Evolutionary conservation across 202 grass and related monocot genomes (phyloP).

Genomic region (Miscanthus sacchariflorus): DNA sequence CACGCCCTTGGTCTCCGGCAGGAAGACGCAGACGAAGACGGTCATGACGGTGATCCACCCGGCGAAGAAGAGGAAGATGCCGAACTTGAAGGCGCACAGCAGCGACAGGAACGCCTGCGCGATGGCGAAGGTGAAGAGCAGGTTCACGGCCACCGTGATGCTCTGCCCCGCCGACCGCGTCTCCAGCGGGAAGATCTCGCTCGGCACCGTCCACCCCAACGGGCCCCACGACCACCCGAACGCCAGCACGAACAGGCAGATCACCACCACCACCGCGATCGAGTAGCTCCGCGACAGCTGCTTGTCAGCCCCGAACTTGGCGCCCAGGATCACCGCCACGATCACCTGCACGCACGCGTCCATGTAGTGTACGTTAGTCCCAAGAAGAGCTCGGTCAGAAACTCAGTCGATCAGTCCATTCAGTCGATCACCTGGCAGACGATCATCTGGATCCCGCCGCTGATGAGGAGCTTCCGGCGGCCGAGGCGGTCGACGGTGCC

Average conservation of each 20-base stretch:
- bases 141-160: slow-evolving; percentile 93
- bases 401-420: too few relatives aligned
- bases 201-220: slow-evolving; percentile 91
- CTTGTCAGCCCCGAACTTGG: slow-evolving; percentile 80
- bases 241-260: slow-evolving; percentile 91
- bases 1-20: slow-evolving; percentile 96
- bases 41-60: slow-evolving; percentile 90
- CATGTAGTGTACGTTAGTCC: neutral
- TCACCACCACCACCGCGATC: slow-evolving; percentile 73
- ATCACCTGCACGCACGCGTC: slow-evolving; percentile 52
- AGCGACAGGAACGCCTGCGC: slow-evolving; percentile 84
- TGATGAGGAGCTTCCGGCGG: slow-evolving; percentile 71
- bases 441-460: slow-evolving; percentile 84
- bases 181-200: slow-evolving; percentile 98
- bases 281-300: slow-evolving; percentile 79
- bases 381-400: neutral
- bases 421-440: slow-evolving; percentile 64
- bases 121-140: slow-evolving; percentile 84
- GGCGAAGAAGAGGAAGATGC: slow-evolving; percentile 95
- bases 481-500: slow-evolving; percentile 79
- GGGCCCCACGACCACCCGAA: slow-evolving; percentile 97
- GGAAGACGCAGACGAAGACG: slow-evolving; percentile 70
- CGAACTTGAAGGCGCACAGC: slow-evolving; percentile 88
- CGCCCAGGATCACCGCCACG: slow-evolving; percentile 83
- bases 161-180: slow-evolving; percentile 92